Evolutionary conservation across 768 basidiomycete species (phyloP).

Genomic region (Thelephora aurantiotincta): DNA sequence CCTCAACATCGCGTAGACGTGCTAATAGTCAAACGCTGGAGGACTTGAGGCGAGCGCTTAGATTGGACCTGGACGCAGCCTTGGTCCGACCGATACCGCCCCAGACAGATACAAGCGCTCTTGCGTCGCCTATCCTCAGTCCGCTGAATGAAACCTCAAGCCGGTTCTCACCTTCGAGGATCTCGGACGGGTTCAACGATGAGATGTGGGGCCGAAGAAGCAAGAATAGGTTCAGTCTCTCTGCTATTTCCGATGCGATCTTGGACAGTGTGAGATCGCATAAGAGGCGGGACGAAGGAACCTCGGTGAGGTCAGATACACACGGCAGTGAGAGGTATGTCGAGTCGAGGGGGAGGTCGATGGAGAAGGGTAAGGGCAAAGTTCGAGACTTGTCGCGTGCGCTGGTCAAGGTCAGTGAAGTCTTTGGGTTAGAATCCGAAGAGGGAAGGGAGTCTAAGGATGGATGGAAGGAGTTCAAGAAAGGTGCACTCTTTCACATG

Average conservation of each 20-base stretch:
- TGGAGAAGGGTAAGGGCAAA: conserved; percentile 15
- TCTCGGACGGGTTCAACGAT: too few species aligned
- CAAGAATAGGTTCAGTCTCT: conserved; percentile 36
- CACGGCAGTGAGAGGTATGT: conserved; percentile 12
- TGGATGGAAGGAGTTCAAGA: conserved; percentile 79
- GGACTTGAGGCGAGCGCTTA: too few species aligned
- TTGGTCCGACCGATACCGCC: too few species aligned
- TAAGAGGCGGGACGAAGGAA: conserved; percentile 5
- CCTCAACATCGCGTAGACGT: too few species aligned
- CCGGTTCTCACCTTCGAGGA: too few species aligned
- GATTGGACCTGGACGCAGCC: too few species aligned
- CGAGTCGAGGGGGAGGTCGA: conserved; percentile 11
- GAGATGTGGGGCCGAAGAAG: conserved; percentile 8
- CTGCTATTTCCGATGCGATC: conserved; percentile 34
- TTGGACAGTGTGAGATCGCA: conserved; percentile 31
- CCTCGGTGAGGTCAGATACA: conserved; percentile 9
- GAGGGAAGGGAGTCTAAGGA: conserved; percentile 29
- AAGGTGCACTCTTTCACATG: conserved; percentile 34
- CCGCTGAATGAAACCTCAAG: too few species aligned
- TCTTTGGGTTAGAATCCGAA: conserved; percentile 23
- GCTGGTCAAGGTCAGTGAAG: conserved; percentile 25
- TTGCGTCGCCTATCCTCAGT: too few species aligned
- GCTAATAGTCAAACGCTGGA: too few species aligned
- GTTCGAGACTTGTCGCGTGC: conserved; percentile 9
- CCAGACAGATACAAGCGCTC: too few species aligned